Percentiles rank a stretch among this genome's conserved stretches.
Conservation (phyloP, 306 rosid species). For the Aeschynomene evenia region DNA sequence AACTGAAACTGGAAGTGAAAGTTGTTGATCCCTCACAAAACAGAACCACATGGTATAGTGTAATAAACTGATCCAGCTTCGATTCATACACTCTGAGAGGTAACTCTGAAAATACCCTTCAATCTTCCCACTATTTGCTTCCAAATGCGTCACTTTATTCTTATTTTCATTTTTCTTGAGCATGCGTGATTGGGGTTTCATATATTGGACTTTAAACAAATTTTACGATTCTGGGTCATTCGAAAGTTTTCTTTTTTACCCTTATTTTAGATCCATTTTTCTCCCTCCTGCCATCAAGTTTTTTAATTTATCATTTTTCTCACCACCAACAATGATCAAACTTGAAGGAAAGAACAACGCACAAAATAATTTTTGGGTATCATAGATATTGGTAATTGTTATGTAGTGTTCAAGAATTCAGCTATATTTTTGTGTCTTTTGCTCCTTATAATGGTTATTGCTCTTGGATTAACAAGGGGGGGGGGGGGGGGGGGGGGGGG, state of each 20-base stretch:
- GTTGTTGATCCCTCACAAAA: neutral
- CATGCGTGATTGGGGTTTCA: neutral
- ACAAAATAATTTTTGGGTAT: neutral
- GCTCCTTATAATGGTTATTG: neutral
- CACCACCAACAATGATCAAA: neutral
- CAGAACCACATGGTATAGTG: neutral
- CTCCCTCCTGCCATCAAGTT: neutral
- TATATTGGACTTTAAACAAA: neutral
- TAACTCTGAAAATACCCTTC: too few relatives aligned
- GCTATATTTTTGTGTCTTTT: neutral
- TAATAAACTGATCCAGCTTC: neutral
- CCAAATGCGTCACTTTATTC: neutral
- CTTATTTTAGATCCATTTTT: neutral
- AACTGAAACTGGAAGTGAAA: neutral
- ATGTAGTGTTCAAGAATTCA: neutral
- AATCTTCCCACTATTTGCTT: neutral
- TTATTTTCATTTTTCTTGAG: neutral
- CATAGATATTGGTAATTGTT: neutral
- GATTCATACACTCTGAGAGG: neutral
- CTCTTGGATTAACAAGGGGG: too few relatives aligned
- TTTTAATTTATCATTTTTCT: neutral
- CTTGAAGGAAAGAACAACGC: neutral
- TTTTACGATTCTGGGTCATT: conserved; percentile 6
- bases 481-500: too few relatives aligned
- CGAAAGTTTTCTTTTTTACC: neutral